Conservation (phyloP, 2,329 filamentous ascomycete species). For the Nigrospora osmanthi region DNA sequence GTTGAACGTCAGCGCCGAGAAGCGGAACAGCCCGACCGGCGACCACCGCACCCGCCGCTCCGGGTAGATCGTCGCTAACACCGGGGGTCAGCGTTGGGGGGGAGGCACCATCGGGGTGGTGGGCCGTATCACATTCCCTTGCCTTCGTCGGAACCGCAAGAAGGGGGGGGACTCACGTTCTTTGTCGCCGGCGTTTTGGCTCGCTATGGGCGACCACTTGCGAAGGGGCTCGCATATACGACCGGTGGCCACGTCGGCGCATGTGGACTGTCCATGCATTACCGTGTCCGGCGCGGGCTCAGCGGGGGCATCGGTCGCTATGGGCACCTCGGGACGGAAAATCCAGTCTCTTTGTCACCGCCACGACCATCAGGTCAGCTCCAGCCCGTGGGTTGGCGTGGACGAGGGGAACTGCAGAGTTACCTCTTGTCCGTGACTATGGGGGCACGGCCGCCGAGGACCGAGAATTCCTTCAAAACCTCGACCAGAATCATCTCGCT, state of each 20-base stretch:
- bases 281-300: slow-evolving; percentile 8
- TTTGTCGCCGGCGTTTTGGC: too few relatives aligned
- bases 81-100: neutral
- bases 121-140: neutral
- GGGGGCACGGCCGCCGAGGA: slow-evolving; percentile 23
- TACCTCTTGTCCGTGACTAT: too few relatives aligned
- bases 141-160: neutral
- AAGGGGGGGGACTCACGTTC: slow-evolving; percentile 7
- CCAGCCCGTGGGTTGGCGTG: too few relatives aligned
- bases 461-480: slow-evolving; percentile 51
- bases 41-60: slow-evolving; percentile 33
- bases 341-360: slow-evolving; percentile 28
- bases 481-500: slow-evolving; percentile 58
- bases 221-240: neutral
- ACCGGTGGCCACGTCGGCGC: slow-evolving; percentile 12
- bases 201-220: too few relatives aligned
- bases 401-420: too few relatives aligned
- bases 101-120: too few relatives aligned
- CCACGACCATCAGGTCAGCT: too few relatives aligned
- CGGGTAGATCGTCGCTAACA: slow-evolving; percentile 5
- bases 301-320: slow-evolving; percentile 5
- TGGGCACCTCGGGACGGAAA: slow-evolving; percentile 29
- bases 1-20: slow-evolving; percentile 80
- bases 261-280: slow-evolving; percentile 13
- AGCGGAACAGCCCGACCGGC: slow-evolving; percentile 59